Evolutionary conservation across 495 filamentous ascomycete genomes (phyloP).

Genomic region (Aspergillus conjunctus): DNA sequence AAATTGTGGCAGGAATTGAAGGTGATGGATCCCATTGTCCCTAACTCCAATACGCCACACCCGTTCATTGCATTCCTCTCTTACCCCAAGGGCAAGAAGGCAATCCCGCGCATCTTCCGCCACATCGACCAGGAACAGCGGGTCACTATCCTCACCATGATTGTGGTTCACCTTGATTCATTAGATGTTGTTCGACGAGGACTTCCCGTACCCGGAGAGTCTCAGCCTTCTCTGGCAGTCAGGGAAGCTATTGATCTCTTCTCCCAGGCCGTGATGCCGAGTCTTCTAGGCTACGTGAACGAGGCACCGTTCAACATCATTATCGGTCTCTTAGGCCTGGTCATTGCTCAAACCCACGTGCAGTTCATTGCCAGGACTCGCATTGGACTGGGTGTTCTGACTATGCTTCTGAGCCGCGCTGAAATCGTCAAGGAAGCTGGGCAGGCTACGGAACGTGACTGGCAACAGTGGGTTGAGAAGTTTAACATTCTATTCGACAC

Average conservation of each 20-base stretch:
- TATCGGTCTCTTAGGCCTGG: conserved; percentile 80
- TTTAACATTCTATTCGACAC: conserved; percentile 87
- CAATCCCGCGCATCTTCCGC: conserved; percentile 90
- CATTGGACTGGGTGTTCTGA: conserved; percentile 85
- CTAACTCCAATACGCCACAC: conserved; percentile 70
- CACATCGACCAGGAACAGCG: conserved; percentile 91
- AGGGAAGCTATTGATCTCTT: conserved; percentile 94
- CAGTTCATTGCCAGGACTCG: conserved; percentile 76
- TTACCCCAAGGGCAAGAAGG: conserved; percentile 94
- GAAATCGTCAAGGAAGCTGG: conserved; percentile 86
- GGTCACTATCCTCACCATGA: conserved; percentile 91
- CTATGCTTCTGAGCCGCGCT: conserved; percentile 91
- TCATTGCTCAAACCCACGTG: conserved; percentile 79
- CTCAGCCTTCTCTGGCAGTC: conserved; percentile 66
- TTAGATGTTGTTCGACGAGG: conserved; percentile 85
- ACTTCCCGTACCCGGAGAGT: conserved; percentile 67
- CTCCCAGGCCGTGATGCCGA: conserved; percentile 81
- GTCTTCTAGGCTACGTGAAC: conserved; percentile 82
- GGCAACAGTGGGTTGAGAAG: conserved; percentile 78
- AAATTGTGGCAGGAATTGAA: conserved; percentile 82
- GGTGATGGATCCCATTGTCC: conserved; percentile 85
- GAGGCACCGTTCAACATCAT: conserved; percentile 90
- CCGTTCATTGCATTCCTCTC: conserved; percentile 97
- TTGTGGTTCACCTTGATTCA: conserved; percentile 88
- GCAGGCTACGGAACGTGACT: conserved; percentile 66